Conservation (phyloP, 208 protist species). For the Trypanosoma rangeli region DNA sequence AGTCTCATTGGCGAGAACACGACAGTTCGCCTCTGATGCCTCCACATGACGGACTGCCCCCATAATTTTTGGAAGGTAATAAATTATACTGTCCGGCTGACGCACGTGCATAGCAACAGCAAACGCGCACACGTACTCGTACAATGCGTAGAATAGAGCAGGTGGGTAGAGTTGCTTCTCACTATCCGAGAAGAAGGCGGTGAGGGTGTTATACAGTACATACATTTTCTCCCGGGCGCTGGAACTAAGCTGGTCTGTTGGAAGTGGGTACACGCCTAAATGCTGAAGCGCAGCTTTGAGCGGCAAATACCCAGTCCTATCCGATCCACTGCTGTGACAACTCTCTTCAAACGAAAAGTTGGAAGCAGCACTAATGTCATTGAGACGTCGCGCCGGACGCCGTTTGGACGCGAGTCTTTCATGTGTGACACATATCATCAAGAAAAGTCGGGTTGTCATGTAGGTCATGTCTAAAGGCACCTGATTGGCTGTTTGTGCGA, state of each 20-base stretch:
- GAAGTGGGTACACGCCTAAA: constrained; percentile 37
- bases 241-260: constrained; percentile 22
- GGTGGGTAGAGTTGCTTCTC: constrained; percentile 48
- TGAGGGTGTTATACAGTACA: constrained; percentile 52
- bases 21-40: constrained; percentile 12
- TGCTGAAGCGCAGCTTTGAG: constrained; percentile 27
- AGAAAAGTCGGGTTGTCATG: constrained; percentile 72
- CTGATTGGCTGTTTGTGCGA: constrained; percentile 32
- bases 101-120: constrained; percentile 2
- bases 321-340: constrained; percentile 10
- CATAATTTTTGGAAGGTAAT: constrained; percentile 23
- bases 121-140: constrained; percentile 54
- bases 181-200: constrained; percentile 48
- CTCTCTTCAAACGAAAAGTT: constrained; percentile 8
- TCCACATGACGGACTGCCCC: constrained; percentile 15
- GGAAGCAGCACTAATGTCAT: constrained; percentile 6
- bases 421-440: constrained; percentile 66
- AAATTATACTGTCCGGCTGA: background rate
- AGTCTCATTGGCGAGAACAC: background rate
- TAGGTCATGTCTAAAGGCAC: constrained; percentile 58
- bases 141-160: constrained; percentile 51
- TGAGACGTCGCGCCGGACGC: background rate
- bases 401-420: constrained; percentile 32
- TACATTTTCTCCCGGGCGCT: constrained; percentile 14
- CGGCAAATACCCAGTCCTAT: background rate